A percentile compares a stretch with the other conserved stretches of the same genome.
phyloP scores from a whole-genome alignment of 1,284 basidiomycete species.

The Trichosporon ovoides region DNA sequence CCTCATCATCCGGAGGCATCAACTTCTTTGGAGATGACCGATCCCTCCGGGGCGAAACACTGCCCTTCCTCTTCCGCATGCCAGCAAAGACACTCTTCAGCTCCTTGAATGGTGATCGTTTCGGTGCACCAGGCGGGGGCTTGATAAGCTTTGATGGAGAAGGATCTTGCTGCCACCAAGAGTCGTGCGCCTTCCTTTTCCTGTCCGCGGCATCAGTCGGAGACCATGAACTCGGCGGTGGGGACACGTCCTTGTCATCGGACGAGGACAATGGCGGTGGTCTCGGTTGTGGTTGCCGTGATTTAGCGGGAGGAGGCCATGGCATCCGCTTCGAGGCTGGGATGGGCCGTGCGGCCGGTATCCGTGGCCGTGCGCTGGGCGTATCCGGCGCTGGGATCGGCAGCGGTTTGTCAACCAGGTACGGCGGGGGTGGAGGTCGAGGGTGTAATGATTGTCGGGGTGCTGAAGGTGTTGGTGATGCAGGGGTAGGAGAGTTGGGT shows the following conservation, averaged over 20 bases:
- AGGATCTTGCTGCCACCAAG: constrained; percentile 11
- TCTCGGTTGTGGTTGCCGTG: neutral
- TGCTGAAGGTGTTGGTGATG: neutral
- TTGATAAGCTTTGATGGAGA: neutral
- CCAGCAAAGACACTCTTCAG: constrained; percentile 38
- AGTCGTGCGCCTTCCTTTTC: constrained; percentile 16
- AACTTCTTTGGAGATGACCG: neutral
- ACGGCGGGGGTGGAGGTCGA: constrained; percentile 15
- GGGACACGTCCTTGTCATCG: constrained; percentile 8
- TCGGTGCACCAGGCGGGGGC: constrained; percentile 2
- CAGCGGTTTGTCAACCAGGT: constrained; percentile 39
- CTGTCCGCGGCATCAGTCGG: constrained; percentile 26
- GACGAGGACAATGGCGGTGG: constrained; percentile 25
- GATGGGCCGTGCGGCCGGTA: constrained; percentile 15
- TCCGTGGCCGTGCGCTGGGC: constrained; percentile 2
- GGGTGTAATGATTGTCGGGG: neutral
- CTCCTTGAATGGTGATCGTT: constrained; percentile 39
- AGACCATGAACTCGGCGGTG: constrained; percentile 23
- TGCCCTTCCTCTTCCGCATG: constrained; percentile 31
- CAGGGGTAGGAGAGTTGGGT: neutral
- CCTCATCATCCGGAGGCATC: neutral
- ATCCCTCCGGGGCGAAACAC: constrained; percentile 8
- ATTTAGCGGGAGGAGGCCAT: constrained; percentile 7
- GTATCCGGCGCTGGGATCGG: constrained; percentile 24
- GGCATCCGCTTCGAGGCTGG: constrained; percentile 18